Evolutionary conservation across 768 basidiomycete genomes (phyloP), one percentile per base, ranked within the genome.

Genomic region (Suillus tomentosus): DNA sequence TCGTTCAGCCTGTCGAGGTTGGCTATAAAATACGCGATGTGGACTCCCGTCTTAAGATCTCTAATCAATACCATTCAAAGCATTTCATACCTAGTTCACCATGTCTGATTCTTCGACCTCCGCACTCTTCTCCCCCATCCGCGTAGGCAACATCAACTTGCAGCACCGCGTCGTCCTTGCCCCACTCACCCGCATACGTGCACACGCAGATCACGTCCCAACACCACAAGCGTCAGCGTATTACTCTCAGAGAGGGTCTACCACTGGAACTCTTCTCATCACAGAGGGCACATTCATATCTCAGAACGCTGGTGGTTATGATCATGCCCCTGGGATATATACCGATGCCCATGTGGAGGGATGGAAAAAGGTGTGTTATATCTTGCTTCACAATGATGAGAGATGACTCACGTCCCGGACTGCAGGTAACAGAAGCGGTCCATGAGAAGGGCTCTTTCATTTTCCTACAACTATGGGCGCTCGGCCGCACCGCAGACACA

Each of bases 321-420:
- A 63, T 2, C 73, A 85, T 62, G 80, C 82, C 0, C 90, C 90
- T 2, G 90, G 90, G 1, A 84, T 91, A 61, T 91, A 83, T 79
- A 85, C 72, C n/a, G 71, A 81, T 3, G 85, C 82, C 22, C 90
- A 94, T 67, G 81, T 81, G 37, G 64, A 69, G 10, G 79, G 67
- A 0, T 87, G 86, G 87, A 84, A 82, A 67, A 67, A 72, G 68
- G 82, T 82, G 39, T 31, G 77, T 71, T 2, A 15, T 11, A 1
- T 19, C 5, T 24, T 8, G 51, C 37, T n/a, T 15, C 2, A 1
- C 22, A 17, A 8, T 37, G 13, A 37, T 2, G 22, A 34, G 13
- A 39, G 22, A 17, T 31, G 19, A 63, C 56, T 43, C 37, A 34
- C 22, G 31, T 34, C 11, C 39, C 36, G 11, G 50, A 13, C 51